Conservation (phyloP, 2,329 filamentous ascomycete species). For the Colletotrichum lupini region DNA sequence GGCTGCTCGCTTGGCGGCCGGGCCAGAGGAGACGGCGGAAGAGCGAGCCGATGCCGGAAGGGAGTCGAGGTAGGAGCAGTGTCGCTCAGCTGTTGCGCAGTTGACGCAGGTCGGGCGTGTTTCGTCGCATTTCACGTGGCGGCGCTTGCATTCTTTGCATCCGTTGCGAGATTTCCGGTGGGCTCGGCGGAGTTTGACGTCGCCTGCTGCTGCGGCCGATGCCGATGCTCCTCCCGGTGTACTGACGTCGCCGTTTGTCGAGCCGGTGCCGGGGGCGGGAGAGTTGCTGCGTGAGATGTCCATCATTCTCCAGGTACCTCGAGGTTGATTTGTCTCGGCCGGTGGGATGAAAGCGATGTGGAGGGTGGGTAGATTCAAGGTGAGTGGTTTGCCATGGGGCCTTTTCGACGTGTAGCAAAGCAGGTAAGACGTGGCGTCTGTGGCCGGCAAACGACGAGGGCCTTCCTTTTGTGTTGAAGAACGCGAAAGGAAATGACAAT, state of each 20-base stretch:
- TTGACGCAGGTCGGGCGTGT: conserved; percentile 52
- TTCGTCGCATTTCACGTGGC: conserved; percentile 57
- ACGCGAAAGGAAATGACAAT: neutral
- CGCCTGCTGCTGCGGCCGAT: neutral
- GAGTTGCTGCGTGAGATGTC: conserved; percentile 1
- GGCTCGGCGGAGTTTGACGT: conserved; percentile 47
- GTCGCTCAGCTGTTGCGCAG: conserved; percentile 49
- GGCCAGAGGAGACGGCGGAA: neutral
- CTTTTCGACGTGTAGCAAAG: neutral
- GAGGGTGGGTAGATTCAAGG: neutral
- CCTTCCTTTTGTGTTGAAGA: neutral
- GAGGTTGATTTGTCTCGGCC: neutral
- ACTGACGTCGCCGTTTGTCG: conserved; percentile 26
- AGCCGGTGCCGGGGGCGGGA: conserved; percentile 34
- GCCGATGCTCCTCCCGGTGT: conserved; percentile 13
- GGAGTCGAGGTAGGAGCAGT: conserved; percentile 45
- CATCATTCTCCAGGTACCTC: neutral
- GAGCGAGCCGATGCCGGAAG: conserved; percentile 17
- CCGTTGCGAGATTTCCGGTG: conserved; percentile 55
- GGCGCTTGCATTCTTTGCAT: conserved; percentile 52
- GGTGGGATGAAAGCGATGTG: neutral
- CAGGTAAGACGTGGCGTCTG: neutral
- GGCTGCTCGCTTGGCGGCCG: conserved; percentile 8
- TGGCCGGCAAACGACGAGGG: neutral
- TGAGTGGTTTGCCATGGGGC: neutral